A percentile compares a stretch with the other conserved stretches of the same genome.
These are phyloP conservation scores for Ustilago xerochloae DNA, from an alignment of 1,284 basidiomycete genomes.

Conservation along the genomic window DNA sequence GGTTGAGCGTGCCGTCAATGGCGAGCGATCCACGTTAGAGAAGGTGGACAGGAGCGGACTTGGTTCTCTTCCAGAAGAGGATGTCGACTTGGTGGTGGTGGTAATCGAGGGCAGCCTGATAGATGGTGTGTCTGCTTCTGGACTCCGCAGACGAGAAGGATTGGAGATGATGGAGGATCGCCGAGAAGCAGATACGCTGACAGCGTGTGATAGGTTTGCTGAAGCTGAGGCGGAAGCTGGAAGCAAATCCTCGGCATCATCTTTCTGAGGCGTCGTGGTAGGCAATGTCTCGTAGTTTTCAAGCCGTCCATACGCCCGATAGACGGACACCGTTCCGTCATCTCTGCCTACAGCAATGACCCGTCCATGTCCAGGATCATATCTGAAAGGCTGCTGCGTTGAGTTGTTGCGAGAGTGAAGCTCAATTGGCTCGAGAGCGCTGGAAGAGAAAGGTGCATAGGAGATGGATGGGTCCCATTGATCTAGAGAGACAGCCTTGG, in stretches of 20 bases:
- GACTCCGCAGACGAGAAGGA: conserved; percentile 29
- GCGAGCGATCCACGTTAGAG: conserved; percentile 23
- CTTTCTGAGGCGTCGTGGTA: background rate
- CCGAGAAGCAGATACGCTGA: conserved; percentile 12
- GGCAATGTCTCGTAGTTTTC: conserved; percentile 27
- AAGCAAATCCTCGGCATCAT: conserved; percentile 7
- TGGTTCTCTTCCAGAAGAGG: conserved; percentile 24
- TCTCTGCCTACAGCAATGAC: conserved; percentile 31
- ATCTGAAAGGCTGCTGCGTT: conserved; percentile 2
- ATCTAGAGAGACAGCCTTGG: conserved; percentile 10
- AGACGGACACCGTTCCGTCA: conserved; percentile 35
- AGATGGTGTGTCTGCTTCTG: conserved; percentile 19
- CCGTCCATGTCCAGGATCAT: conserved; percentile 31
- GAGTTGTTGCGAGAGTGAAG: background rate
- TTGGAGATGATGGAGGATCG: conserved; percentile 28
- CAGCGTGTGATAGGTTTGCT: conserved; percentile 21
- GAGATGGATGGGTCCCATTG: conserved; percentile 47
- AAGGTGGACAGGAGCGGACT: conserved; percentile 19
- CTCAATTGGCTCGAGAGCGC: conserved; percentile 9
- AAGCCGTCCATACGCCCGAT: conserved; percentile 28
- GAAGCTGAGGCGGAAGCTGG: conserved; percentile 29
- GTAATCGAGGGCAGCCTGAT: conserved; percentile 25
- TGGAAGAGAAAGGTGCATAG: conserved; percentile 31
- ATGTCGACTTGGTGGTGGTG: conserved; percentile 2
- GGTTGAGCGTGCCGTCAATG: conserved; percentile 23